Conservation (phyloP, 2,329 filamentous ascomycete species). For the Hypoxylon sp. region DNA sequence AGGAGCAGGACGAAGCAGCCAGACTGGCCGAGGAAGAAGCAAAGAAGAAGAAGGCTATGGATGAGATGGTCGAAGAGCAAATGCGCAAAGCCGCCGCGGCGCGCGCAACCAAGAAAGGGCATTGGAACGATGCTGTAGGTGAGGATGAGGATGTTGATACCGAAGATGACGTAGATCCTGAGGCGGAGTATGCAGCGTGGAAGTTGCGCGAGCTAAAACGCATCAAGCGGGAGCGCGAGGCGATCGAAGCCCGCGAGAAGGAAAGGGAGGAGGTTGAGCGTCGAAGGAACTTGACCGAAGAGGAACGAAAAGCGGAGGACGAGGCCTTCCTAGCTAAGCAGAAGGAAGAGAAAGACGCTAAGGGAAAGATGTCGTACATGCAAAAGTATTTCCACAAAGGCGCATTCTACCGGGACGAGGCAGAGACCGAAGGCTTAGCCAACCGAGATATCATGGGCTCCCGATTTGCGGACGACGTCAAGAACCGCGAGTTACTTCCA, state of each 20-base stretch:
- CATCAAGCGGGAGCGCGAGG: constrained; percentile 86
- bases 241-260: constrained; percentile 84
- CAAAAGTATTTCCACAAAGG: constrained; percentile 98
- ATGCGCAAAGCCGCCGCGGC: constrained; percentile 84
- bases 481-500: constrained; percentile 84
- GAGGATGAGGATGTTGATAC: constrained; percentile 86
- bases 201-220: constrained; percentile 91
- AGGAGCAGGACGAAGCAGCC: constrained; percentile 42
- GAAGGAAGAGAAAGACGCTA: constrained; percentile 80
- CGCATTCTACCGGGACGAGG: constrained; percentile 91
- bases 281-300: constrained; percentile 84
- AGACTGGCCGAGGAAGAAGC: constrained; percentile 57
- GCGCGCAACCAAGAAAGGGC: constrained; percentile 80
- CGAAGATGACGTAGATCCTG: constrained; percentile 86
- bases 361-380: constrained; percentile 89
- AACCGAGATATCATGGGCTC: constrained; percentile 89
- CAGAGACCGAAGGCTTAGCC: constrained; percentile 79
- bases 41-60: constrained; percentile 76
- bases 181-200: constrained; percentile 92
- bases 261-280: constrained; percentile 92
- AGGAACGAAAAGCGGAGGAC: constrained; percentile 89
- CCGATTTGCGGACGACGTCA: constrained; percentile 84
- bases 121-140: constrained; percentile 84
- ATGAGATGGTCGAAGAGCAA: constrained; percentile 88
- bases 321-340: constrained; percentile 81